Conservation (phyloP, 2,329 filamentous ascomycete genomes). For the Pseudogymnoascus sp. region DNA sequence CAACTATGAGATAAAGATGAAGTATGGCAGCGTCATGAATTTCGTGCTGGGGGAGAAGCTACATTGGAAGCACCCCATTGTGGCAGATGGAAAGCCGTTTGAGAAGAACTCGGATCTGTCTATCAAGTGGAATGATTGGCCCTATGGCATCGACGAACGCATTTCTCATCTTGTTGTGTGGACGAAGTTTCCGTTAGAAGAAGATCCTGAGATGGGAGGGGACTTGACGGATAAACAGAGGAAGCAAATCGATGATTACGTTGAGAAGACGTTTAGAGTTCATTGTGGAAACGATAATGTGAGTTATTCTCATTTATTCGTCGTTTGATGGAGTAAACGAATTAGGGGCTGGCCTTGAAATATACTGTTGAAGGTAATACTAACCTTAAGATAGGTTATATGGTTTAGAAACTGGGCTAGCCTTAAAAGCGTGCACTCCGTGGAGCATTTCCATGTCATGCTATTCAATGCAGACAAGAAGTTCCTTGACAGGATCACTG, state of each 20-base stretch:
- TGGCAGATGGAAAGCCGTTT: conserved; percentile 28
- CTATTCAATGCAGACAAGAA: conserved; percentile 63
- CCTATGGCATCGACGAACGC: conserved; percentile 70
- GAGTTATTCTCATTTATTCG: conserved; percentile 24
- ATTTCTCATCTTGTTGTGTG: conserved; percentile 86
- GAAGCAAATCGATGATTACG: conserved; percentile 60
- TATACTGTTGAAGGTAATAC: conserved; percentile 29
- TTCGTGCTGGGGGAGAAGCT: conserved; percentile 67
- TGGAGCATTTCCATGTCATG: conserved; percentile 96
- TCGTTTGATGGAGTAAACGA: conserved; percentile 5
- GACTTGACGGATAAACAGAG: conserved; percentile 58
- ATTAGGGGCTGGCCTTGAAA: conserved; percentile 21
- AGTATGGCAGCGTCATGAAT: conserved; percentile 67
- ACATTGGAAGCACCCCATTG: conserved; percentile 51
- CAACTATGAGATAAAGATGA: conserved; percentile 50
- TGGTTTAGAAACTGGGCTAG: conserved; percentile 89
- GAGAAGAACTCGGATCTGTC: conserved; percentile 46
- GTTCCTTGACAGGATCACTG: conserved; percentile 63
- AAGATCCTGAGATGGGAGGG: conserved; percentile 48
- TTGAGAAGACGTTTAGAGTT: conserved; percentile 55
- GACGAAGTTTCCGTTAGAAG: conserved; percentile 77
- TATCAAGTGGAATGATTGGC: conserved; percentile 86
- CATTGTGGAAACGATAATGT: conserved; percentile 44
- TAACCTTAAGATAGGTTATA: conserved; percentile 38
- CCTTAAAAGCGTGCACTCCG: conserved; percentile 74